Evolutionary conservation across 177 flowering plant species (phyloP), one percentile per base, ranked within the genome.

Genomic region (Vitis hybrid): DNA sequence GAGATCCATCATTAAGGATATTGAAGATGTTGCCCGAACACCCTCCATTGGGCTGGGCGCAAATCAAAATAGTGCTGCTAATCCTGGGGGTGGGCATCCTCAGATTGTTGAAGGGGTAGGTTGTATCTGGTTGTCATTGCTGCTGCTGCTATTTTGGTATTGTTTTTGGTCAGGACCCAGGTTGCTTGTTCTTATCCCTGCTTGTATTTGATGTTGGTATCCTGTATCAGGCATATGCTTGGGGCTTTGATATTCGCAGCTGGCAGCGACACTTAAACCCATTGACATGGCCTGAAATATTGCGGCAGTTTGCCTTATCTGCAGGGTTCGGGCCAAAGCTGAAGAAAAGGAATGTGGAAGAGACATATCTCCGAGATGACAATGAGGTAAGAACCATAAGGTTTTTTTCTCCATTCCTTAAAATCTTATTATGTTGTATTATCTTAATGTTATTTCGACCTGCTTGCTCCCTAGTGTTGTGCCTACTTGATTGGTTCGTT

Each of bases 31-130:
- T 73, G 92, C 94, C 17, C 85, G 95, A 71, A 85, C 94, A 65
- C 92, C 97, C 2, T 80, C 90, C 31, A 72, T 75, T 50, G 91
- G 89, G 24, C 38, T 88, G 69, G 94, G 92, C 62, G 77, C 81
- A 15, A 89, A 84, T 75, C 97, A 86, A 78, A 81, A 76, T 67
- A 80, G 83, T 80, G 85, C 86, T 73, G 90, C 84, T 57, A 90
- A 84, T 79, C 94, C 94, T 75, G 92, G 87, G 57, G 98, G 98
- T 70, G 98, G 97, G 5, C 98, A 95, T 81, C 98, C 91, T 12
- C 87, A 88, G 64, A 88, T 95, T 73, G 95, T 95, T 77, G 95
- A 95, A 81, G 97, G 98, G 86, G 98, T 95, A 79, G 66, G 81
- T 52, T 73, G 11, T 77, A 18, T 13, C 50, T 50, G 17, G 56